phyloP scores from a whole-genome alignment of 345 rosid species.

The Arabidopsis arenosa region DNA sequence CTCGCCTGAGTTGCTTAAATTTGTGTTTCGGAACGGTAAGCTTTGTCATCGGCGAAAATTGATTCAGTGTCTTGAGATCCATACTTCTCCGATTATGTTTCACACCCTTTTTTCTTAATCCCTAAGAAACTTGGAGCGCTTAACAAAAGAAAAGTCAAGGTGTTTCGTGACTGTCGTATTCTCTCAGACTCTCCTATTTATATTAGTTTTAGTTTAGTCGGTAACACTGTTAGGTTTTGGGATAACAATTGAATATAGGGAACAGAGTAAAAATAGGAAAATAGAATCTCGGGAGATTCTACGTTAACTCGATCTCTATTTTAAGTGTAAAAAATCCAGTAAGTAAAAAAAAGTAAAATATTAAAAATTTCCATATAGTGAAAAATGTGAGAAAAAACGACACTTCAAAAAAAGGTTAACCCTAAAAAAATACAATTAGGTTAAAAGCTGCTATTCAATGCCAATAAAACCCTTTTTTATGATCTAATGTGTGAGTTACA shows the following conservation, averaged over 20 bases:
- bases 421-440: background rate
- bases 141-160: background rate
- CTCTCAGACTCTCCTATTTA: background rate
- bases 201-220: background rate
- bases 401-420: background rate
- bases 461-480: background rate
- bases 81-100: background rate
- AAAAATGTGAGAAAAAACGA: background rate
- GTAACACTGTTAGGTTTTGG: background rate
- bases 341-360: background rate
- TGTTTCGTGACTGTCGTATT: background rate
- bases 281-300: slow-evolving; percentile 14
- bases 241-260: background rate
- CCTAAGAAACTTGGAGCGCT: background rate
- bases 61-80: background rate
- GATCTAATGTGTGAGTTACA: background rate
- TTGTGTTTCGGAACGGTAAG: background rate
- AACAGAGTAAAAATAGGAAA: background rate
- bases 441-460: background rate
- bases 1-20: background rate
- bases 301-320: background rate
- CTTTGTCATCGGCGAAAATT: background rate
- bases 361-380: too few relatives aligned
- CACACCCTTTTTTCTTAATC: background rate
- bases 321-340: background rate